Conservation (phyloP, 257 asterid genomes). For the Osmanthus fragrans region DNA sequence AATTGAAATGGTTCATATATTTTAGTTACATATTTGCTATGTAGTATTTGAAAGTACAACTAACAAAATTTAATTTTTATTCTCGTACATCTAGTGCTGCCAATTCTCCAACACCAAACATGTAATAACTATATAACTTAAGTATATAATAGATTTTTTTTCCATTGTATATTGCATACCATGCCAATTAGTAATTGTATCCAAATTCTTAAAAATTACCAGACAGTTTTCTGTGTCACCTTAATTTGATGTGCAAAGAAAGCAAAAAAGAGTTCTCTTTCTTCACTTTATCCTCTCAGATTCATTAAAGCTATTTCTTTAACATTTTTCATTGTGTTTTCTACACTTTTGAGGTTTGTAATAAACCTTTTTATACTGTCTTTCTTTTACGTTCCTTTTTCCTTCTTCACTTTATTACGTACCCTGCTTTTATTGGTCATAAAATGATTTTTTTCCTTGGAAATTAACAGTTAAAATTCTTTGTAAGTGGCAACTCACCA, state of each 20-base stretch:
- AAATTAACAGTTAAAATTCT: background rate
- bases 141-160: too few species aligned
- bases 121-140: too few species aligned
- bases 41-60: too few species aligned
- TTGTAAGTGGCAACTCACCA: background rate
- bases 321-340: constrained; percentile 35
- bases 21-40: too few species aligned
- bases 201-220: background rate
- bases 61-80: too few species aligned
- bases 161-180: background rate
- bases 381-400: constrained; percentile 28
- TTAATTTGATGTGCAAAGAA: constrained; percentile 19
- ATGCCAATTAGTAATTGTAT: background rate
- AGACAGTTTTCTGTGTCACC: constrained; percentile 20
- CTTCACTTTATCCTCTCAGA: constrained; percentile 39
- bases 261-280: constrained; percentile 24
- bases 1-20: too few species aligned
- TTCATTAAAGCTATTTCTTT: constrained; percentile 27
- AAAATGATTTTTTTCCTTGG: too few species aligned
- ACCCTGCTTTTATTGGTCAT: background rate
- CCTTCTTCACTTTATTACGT: constrained; percentile 29
- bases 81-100: too few species aligned
- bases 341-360: constrained; percentile 39
- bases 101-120: too few species aligned
- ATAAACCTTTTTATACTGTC: constrained; percentile 44